A percentile compares a stretch with the other conserved stretches of the same genome.
These are phyloP conservation scores for Mucor piriformis DNA, from an alignment of 371 early-diverging fungal genomes.

Conservation along the genomic window DNA sequence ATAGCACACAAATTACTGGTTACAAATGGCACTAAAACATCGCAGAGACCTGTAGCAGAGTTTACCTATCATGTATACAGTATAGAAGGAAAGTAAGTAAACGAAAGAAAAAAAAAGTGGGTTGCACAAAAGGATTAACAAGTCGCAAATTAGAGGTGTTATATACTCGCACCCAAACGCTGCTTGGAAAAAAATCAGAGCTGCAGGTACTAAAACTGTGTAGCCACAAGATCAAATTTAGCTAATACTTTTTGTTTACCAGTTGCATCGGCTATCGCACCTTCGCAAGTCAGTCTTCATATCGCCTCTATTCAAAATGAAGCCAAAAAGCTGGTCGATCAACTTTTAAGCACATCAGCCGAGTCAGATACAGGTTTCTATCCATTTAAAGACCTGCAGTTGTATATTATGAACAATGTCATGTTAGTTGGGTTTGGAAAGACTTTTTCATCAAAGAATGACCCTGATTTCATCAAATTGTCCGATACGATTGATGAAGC, in stretches of 20 bases:
- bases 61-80: constrained; percentile 1
- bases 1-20: constrained; percentile 22
- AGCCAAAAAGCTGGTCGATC: constrained; percentile 1
- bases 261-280: constrained; percentile 9
- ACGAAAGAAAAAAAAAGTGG: too few species aligned
- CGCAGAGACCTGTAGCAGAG: constrained; percentile 1
- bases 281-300: constrained; percentile 8
- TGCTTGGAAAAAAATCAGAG: background rate
- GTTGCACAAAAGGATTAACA: too few species aligned
- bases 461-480: constrained; percentile 7
- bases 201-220: background rate
- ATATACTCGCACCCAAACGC: background rate
- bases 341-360: background rate
- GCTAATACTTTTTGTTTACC: background rate
- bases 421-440: constrained; percentile 1
- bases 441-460: constrained; percentile 1
- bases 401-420: constrained; percentile 15
- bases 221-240: background rate
- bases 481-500: background rate
- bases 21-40: constrained; percentile 7
- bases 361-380: background rate
- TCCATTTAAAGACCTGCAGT: constrained; percentile 9
- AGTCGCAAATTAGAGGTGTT: constrained; percentile 2
- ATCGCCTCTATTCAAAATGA: constrained; percentile 1
- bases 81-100: constrained; percentile 1